A percentile compares a stretch with the other conserved stretches of the same genome.
Evolutionary conservation across 345 rosid species (phyloP).

Genomic region (Mangifera indica): DNA sequence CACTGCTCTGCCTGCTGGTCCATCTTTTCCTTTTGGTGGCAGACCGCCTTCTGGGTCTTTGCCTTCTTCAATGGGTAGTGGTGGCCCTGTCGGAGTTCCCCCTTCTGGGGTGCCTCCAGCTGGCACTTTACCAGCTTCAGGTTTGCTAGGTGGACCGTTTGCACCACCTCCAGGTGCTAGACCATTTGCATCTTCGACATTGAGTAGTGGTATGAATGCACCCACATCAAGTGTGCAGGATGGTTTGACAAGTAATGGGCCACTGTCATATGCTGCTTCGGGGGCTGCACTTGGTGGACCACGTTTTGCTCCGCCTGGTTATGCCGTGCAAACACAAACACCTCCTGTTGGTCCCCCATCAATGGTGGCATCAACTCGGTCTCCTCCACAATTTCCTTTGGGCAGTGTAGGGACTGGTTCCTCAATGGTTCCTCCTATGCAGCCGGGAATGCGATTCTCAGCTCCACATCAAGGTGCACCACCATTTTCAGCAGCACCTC

Average conservation of each 20-base stretch:
- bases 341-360: conserved; percentile 52
- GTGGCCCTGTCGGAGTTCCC: conserved; percentile 25
- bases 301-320: conserved; percentile 40
- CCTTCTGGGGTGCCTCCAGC: conserved; percentile 30
- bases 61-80: conserved; percentile 40
- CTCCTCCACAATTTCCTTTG: conserved; percentile 49
- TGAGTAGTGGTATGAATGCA: conserved; percentile 28
- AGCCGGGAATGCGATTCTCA: conserved; percentile 43
- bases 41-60: conserved; percentile 57
- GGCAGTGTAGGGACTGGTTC: conserved; percentile 40
- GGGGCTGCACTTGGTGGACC: conserved; percentile 28
- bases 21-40: conserved; percentile 54
- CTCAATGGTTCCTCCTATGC: conserved; percentile 39
- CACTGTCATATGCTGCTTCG: conserved; percentile 27
- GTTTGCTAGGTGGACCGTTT: conserved; percentile 30
- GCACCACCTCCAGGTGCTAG: conserved; percentile 47
- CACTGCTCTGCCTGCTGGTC: conserved; percentile 49
- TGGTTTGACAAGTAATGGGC: conserved; percentile 40
- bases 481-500: conserved; percentile 6
- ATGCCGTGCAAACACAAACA: conserved; percentile 34
- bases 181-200: conserved; percentile 42
- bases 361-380: conserved; percentile 30
- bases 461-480: conserved; percentile 27
- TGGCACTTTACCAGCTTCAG: conserved; percentile 34
- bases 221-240: conserved; percentile 28